These are phyloP conservation scores for Buddleja alternifolia DNA, from an alignment of 257 asterid genomes.

Conservation along the genomic window DNA sequence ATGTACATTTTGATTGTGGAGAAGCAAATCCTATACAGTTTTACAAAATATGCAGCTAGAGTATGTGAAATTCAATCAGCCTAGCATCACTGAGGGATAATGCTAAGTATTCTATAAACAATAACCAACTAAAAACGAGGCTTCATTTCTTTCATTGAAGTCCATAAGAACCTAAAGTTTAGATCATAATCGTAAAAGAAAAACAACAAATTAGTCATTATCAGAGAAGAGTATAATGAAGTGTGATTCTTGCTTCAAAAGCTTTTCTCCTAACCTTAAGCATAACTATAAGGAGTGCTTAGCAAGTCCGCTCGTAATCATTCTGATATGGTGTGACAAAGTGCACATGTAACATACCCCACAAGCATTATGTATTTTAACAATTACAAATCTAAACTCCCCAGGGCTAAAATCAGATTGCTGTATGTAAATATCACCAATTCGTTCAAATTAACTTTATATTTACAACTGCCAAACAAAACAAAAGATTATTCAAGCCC, in stretches of 20 bases:
- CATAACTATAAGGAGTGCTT: neutral
- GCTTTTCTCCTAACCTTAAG: neutral
- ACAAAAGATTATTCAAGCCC: neutral
- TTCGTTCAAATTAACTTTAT: neutral
- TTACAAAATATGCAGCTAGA: neutral
- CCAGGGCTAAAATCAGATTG: constrained; percentile 18
- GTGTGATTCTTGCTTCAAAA: constrained; percentile 5
- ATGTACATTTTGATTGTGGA: neutral
- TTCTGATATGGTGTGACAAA: neutral
- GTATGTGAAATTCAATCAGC: neutral
- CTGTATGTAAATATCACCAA: neutral
- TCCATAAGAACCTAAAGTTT: constrained; percentile 6
- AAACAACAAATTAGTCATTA: neutral
- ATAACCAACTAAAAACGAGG: neutral
- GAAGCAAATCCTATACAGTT: neutral
- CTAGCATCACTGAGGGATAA: constrained; percentile 4
- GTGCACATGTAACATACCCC: constrained; percentile 13
- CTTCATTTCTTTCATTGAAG: neutral
- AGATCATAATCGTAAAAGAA: neutral
- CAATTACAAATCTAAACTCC: neutral
- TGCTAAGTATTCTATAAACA: constrained; percentile 1
- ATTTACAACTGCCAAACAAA: neutral
- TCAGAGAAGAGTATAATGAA: constrained; percentile 1
- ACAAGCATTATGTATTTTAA: neutral
- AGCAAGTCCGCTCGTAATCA: constrained; percentile 9